Percentiles rank a stretch among this genome's conserved stretches.
phyloP scores from a whole-genome alignment of 768 basidiomycete genomes.

The Pisolithus sp. region DNA sequence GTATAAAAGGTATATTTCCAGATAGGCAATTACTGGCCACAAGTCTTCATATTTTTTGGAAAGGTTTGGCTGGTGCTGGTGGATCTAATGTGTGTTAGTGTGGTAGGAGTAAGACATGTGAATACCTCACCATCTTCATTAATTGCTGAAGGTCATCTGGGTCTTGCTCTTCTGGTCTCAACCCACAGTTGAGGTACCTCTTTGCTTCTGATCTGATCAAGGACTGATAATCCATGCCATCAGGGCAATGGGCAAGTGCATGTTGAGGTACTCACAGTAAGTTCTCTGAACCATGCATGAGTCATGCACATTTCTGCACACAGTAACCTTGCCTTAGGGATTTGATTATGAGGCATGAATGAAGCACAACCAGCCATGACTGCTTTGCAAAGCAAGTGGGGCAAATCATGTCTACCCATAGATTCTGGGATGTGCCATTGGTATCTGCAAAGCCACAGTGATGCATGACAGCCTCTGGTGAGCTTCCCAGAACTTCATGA shows the following conservation, averaged over 20 bases:
- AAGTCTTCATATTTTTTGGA: constrained; percentile 9
- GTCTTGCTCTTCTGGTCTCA: constrained; percentile 9
- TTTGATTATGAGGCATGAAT: constrained; percentile 7
- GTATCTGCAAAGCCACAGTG: too few relatives aligned
- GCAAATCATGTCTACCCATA: too few relatives aligned
- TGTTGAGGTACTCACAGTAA: constrained; percentile 7
- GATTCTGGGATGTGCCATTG: too few relatives aligned
- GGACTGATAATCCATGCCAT: background rate
- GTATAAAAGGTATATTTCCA: constrained; percentile 7
- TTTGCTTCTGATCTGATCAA: background rate
- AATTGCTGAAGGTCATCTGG: constrained; percentile 5
- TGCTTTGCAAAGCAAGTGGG: too few relatives aligned
- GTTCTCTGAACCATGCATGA: background rate
- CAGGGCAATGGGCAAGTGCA: background rate
- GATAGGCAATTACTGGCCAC: constrained; percentile 9
- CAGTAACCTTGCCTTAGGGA: background rate
- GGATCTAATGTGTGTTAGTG: background rate
- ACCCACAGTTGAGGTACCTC: constrained; percentile 1
- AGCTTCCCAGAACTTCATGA: too few relatives aligned
- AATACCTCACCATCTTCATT: constrained; percentile 7
- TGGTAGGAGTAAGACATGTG: background rate
- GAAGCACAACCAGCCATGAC: too few relatives aligned
- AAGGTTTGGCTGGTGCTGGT: constrained; percentile 3
- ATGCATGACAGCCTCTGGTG: too few relatives aligned
- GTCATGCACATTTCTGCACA: background rate